Evolutionary conservation across 2,329 filamentous ascomycete genomes (phyloP).

Genomic region (Penicillium sp.): DNA sequence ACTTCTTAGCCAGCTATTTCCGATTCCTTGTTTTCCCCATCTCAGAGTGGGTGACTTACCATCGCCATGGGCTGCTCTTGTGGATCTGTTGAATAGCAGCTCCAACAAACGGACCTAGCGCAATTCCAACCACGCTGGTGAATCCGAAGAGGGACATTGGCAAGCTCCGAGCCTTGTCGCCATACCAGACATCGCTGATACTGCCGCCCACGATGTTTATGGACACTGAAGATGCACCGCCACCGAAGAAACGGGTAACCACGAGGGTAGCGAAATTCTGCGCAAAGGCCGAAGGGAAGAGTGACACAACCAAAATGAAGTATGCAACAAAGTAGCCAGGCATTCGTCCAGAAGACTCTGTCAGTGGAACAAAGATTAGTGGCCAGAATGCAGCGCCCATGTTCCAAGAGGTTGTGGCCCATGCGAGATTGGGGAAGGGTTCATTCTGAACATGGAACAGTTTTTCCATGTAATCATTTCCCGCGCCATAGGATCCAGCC

Average conservation of each 20-base stretch:
- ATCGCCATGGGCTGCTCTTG: constrained; percentile 42
- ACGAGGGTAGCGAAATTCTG: constrained; percentile 50
- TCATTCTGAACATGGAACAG: constrained; percentile 36
- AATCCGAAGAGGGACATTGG: constrained; percentile 49
- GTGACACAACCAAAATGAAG: constrained; percentile 43
- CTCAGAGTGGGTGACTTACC: constrained; percentile 28
- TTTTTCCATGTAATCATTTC: constrained; percentile 33
- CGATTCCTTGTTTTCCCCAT: background rate
- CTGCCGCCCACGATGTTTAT: constrained; percentile 44
- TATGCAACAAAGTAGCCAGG: constrained; percentile 49
- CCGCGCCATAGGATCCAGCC: constrained; percentile 44
- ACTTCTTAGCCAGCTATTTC: background rate
- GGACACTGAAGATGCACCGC: constrained; percentile 45
- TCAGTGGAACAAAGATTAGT: constrained; percentile 39
- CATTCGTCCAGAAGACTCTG: constrained; percentile 47
- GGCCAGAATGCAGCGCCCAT: constrained; percentile 44
- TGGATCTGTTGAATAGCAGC: constrained; percentile 40
- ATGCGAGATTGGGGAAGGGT: constrained; percentile 36
- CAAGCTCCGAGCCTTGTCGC: constrained; percentile 42
- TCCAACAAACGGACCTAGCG: constrained; percentile 49
- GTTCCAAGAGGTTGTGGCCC: constrained; percentile 40
- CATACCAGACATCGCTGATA: constrained; percentile 41
- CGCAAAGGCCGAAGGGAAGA: constrained; percentile 47
- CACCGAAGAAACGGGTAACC: constrained; percentile 48
- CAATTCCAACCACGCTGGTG: constrained; percentile 47